A percentile compares a stretch with the other conserved stretches of the same genome.
Evolutionary conservation across 345 rosid genomes (phyloP).

Genomic region (Eucalyptus grandis): DNA sequence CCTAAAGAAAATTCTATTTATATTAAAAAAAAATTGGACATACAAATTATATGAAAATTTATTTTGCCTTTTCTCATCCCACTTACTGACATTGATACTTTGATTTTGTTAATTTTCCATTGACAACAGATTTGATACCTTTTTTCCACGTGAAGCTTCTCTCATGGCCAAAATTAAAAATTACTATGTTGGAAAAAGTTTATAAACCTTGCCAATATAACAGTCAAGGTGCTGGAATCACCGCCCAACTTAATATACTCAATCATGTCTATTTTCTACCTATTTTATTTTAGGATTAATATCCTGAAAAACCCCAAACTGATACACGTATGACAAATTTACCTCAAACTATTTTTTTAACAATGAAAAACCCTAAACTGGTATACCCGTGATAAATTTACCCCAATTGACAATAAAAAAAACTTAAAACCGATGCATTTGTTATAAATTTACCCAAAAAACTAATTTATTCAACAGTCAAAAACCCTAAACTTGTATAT

Average conservation of each 20-base stretch:
- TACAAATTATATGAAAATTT: background rate
- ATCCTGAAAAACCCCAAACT: fast-evolving
- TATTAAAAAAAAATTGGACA: background rate
- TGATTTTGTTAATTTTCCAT: background rate
- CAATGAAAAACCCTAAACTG: too few species aligned
- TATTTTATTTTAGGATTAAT: too few species aligned
- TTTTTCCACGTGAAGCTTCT: background rate
- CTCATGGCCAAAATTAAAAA: background rate
- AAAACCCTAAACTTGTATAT: too few species aligned
- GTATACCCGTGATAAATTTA: too few species aligned
- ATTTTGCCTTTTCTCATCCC: background rate
- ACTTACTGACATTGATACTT: background rate
- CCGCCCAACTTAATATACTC: too few species aligned
- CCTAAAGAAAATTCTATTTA: background rate
- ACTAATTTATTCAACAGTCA: too few species aligned
- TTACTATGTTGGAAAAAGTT: background rate
- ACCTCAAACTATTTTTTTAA: too few species aligned
- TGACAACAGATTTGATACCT: background rate
- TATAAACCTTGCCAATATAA: background rate
- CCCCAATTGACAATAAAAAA: too few species aligned
- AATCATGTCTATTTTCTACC: too few species aligned
- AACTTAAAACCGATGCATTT: too few species aligned
- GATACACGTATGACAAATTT: too few species aligned
- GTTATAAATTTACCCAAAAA: too few species aligned
- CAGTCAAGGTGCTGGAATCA: background rate